Evolutionary conservation across 1,139 yeast species (phyloP), one percentile per base, ranked within the genome.

Genomic region (Blastobotrys indianensis): DNA sequence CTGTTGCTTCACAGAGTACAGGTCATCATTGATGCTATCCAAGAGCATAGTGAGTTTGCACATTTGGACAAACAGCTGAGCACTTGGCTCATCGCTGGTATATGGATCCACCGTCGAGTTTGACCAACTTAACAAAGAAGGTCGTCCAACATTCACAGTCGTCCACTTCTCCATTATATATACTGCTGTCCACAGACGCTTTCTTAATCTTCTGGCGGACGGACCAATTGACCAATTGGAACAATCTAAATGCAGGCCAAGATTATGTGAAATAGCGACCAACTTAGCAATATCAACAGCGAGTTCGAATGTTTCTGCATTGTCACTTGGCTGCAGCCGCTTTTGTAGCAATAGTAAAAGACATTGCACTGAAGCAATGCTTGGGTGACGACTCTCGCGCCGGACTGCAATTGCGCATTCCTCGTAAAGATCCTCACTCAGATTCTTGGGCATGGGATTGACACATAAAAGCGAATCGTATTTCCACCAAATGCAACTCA

Each of bases 291-390:
- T 50, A 37, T 63, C 62, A 4, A 58, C 51, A n/a, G 62, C 54
- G n/a, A 55, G 48, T 1, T 60, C 54, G 38, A 60, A 59, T 4
- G 62, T 59, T 37, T 64, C 64, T 2, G 67, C 61, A n/a, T 61
- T 58, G 17, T 63, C 66, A 36, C 62, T 66, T 12, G 65, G 54
- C 11, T 59, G 52, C 17, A 64, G 54, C 13, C 68, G 57, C 41
- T 57, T 56, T 49, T 66, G 70, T 13, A 61, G 49, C 23, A 62
- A 65, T 13, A 66, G 59, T 31, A 69, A 61, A 42, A 69, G 62
- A 37, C 71, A 72, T 38, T 73, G 72, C 64, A 69, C 67, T 16
- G 79, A 67, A 38, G 68, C 66, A 34, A 73, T 57, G 41, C 71
- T 68, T 17, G 76, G 69, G 33, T 61, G 62, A 32, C 55, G 51